Evolutionary conservation across 179 eudicot genomes (phyloP).

Genomic region (Drosera spatulata): DNA sequence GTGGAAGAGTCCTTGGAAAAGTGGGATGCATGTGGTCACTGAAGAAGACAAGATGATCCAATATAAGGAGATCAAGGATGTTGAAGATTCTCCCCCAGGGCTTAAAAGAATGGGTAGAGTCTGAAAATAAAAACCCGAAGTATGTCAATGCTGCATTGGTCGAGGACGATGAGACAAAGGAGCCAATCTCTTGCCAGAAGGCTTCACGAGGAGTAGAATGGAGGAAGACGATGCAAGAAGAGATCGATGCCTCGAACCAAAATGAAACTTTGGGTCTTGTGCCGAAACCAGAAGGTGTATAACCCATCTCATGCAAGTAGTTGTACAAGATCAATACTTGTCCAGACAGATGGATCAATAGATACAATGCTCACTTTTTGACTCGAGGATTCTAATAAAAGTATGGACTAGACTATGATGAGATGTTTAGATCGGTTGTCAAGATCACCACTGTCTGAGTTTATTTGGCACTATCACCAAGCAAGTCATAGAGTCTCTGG

Average conservation of each 20-base stretch:
- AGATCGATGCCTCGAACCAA: background rate
- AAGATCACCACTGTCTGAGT: background rate
- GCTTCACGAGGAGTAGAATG: conserved; percentile 5
- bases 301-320: conserved; percentile 16
- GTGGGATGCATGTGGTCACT: too few relatives aligned
- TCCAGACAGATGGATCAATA: conserved; percentile 3
- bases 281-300: too few relatives aligned
- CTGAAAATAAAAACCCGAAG: conserved; percentile 7
- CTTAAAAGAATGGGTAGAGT: conserved; percentile 5
- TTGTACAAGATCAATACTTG: conserved; percentile 12
- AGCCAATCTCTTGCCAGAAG: conserved; percentile 3
- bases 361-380: background rate
- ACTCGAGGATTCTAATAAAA: background rate
- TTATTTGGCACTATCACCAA: background rate
- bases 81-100: background rate
- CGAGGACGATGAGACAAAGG: conserved; percentile 5
- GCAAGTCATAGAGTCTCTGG: background rate
- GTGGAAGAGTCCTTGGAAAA: too few relatives aligned
- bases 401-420: conserved; percentile 2
- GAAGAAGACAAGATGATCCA: too few relatives aligned
- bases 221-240: conserved; percentile 13
- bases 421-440: too few relatives aligned
- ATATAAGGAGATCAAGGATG: too few relatives aligned
- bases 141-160: too few relatives aligned
- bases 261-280: conserved; percentile 14